Base-by-base conservation (phyloP, 768 basidiomycete species). In the Austroboletus festivus region DNA sequence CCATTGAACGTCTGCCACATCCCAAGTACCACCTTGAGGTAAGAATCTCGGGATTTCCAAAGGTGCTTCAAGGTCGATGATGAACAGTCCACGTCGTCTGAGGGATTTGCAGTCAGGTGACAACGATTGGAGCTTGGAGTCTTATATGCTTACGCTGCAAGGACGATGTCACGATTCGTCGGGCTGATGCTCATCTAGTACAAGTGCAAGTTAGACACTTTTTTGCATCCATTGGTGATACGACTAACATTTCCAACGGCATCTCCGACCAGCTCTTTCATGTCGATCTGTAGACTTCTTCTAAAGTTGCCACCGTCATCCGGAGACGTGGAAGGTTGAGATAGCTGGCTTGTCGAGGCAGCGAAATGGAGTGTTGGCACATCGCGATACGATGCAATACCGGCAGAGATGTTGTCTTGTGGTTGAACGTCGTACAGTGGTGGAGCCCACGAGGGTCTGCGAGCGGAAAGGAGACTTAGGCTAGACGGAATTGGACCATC, bases 21-120 rank as follows among this genome's bases (percentile, higher is more conserved):
- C 90, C 92, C 93, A 97, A 5, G 89, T 91, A 1, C 93, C 94
- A 2, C 93, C 92, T 69, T 99, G 94, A 13, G 95, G 95, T 9
- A 99, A 77, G 63, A 95, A 97, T 12, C 95, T 79, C 20, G 96
- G 96, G 0, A 93, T 79, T 53, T 89, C 83, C 16, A 89, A 74
- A 1, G 92, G 91, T 12, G 87, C 80, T 52, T 93, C 85, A 15
- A 99, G 76, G 72, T 98, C 96, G 51, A 99, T 89, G 48, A 98
- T 93, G 64, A 89, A 98, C 15, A 99, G 75, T 0, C 95, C 95
- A 48, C 92, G 84, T 5, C 94, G 86, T 18, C 83, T 84, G 60
- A 8, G 33, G 7, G 20, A 38, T 34, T 30, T 16, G 40, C 1
- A 7, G 18, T 53, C 37, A 53, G 38, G 21, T 26, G 22, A 21